Conservation (phyloP, 345 rosid genomes). For the Aegle marmelos region DNA sequence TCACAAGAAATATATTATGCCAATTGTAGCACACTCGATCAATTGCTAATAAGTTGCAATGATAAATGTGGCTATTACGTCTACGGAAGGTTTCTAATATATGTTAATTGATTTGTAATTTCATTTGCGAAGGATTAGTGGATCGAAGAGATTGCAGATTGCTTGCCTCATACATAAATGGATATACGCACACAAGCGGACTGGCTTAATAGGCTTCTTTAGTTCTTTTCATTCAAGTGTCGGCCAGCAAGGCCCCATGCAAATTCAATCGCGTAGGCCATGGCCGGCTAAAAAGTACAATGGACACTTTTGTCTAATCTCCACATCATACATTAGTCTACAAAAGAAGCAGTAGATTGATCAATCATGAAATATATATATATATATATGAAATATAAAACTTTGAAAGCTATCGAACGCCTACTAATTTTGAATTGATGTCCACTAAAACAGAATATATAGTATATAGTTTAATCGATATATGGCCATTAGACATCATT, state of each 20-base stretch:
- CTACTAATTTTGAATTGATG: slow-evolving; percentile 10
- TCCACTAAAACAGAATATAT: background rate
- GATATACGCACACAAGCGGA: background rate
- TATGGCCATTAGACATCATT: background rate
- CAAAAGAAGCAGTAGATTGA: slow-evolving; percentile 14
- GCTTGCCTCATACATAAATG: background rate
- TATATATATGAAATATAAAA: slow-evolving; percentile 2
- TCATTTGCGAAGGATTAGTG: background rate
- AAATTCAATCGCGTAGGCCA: slow-evolving; percentile 18
- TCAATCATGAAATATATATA: background rate
- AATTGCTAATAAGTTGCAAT: background rate
- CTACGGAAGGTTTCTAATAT: too few species aligned
- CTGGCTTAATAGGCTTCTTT: background rate
- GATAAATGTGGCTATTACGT: background rate
- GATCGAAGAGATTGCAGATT: background rate
- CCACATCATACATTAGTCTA: background rate
- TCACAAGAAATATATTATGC: background rate
- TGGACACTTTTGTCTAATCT: background rate
- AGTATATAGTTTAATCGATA: background rate
- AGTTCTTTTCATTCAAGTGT: background rate
- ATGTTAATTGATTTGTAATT: background rate
- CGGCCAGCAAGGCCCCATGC: slow-evolving; percentile 22
- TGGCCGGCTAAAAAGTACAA: slow-evolving; percentile 14
- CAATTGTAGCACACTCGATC: background rate
- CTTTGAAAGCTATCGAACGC: slow-evolving; percentile 3